Evolutionary conservation across 139 green algal genomes (phyloP).

Genomic region (Chlorella sp.): DNA sequence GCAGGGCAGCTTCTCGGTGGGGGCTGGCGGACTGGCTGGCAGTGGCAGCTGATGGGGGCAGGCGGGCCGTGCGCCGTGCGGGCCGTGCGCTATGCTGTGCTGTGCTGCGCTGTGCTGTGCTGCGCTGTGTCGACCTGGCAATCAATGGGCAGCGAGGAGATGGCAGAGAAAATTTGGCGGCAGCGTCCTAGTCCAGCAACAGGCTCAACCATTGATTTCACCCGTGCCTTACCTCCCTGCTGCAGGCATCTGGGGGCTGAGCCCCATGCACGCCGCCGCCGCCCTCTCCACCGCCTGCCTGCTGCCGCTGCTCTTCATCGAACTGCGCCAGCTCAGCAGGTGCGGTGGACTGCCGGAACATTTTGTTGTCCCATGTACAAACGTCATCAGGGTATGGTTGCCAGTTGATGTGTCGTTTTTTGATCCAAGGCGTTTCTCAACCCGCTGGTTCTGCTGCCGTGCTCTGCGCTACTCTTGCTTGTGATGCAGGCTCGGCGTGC

Average conservation of each 20-base stretch:
- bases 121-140: too few relatives aligned
- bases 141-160: neutral
- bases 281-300: slow-evolving; percentile 29
- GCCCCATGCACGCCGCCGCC: slow-evolving; percentile 25
- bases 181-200: too few relatives aligned
- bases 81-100: too few relatives aligned
- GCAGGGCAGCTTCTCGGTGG: too few relatives aligned
- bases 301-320: slow-evolving; percentile 40
- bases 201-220: neutral
- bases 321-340: slow-evolving; percentile 40
- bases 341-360: slow-evolving; percentile 29
- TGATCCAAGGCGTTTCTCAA: too few relatives aligned
- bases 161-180: neutral
- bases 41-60: neutral
- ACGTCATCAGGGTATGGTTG: neutral
- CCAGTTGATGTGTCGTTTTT: too few relatives aligned
- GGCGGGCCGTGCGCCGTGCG: too few relatives aligned
- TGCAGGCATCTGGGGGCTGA: slow-evolving; percentile 29
- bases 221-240: neutral
- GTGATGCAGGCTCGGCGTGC: slow-evolving; percentile 11
- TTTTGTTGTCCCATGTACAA: too few relatives aligned
- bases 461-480: too few relatives aligned
- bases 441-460: too few relatives aligned
- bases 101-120: too few relatives aligned
- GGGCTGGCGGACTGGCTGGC: neutral